These are phyloP conservation scores for Penicillium oxalicum DNA, from an alignment of 2,329 filamentous ascomycete species.

Conservation along the genomic window DNA sequence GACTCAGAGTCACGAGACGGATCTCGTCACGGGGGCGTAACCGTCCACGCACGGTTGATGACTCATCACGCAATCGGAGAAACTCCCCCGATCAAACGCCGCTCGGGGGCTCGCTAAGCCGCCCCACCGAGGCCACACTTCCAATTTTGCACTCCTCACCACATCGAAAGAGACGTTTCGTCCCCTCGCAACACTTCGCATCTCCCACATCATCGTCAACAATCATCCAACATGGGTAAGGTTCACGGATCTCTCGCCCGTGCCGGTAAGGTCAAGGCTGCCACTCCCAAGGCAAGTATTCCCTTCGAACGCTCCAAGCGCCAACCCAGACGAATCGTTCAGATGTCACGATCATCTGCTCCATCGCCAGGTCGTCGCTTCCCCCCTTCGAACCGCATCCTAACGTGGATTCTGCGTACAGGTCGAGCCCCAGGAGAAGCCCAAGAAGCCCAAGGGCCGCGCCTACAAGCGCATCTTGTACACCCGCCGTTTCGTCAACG, in stretches of 20 bases:
- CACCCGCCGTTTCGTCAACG: slow-evolving; percentile 97
- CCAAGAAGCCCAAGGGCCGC: slow-evolving; percentile 94
- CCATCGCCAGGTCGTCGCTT: not conserved
- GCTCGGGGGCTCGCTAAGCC: slow-evolving; percentile 19
- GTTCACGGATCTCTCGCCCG: slow-evolving; percentile 90
- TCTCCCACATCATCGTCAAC: slow-evolving; percentile 18
- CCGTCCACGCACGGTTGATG: not conserved
- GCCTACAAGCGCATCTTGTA: slow-evolving; percentile 96
- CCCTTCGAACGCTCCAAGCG: slow-evolving; percentile 7
- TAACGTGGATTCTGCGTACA: slow-evolving; percentile 19
- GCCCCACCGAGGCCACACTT: slow-evolving; percentile 24
- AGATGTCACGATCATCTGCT: not conserved
- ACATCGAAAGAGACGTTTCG: slow-evolving; percentile 19
- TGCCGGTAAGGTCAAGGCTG: slow-evolving; percentile 98
- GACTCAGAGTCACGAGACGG: too few species aligned
- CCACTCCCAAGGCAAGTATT: slow-evolving; percentile 42
- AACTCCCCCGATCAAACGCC: not conserved
- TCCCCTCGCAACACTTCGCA: slow-evolving; percentile 21
- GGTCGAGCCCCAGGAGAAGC: slow-evolving; percentile 61
- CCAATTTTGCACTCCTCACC: slow-evolving; percentile 24
- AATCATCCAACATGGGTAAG: slow-evolving; percentile 64
- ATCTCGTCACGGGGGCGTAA: too few species aligned
- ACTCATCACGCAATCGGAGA: slow-evolving; percentile 1
- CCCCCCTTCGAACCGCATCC: slow-evolving; percentile 5
- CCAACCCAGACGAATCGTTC: slow-evolving; percentile 6